These are phyloP conservation scores for Penicilliopsis zonata DNA, from an alignment of 495 filamentous ascomycete species.

Conservation along the genomic window DNA sequence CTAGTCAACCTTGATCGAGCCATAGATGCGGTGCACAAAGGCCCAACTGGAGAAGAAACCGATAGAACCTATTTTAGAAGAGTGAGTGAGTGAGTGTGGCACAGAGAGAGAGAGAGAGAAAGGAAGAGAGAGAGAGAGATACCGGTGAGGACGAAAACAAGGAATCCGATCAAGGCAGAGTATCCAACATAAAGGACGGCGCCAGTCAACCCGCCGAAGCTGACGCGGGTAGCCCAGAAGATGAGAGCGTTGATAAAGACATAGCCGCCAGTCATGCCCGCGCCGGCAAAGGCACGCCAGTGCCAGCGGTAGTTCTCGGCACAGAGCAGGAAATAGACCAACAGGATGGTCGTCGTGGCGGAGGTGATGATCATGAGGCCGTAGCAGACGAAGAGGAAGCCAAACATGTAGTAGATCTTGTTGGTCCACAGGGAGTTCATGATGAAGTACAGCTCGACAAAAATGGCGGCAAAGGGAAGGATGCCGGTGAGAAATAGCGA, in stretches of 20 bases:
- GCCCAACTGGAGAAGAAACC: slow-evolving; percentile 91
- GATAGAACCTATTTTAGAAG: slow-evolving; percentile 63
- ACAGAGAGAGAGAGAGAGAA: no score
- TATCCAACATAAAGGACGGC: slow-evolving; percentile 91
- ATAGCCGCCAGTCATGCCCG: slow-evolving; percentile 77
- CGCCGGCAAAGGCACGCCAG: slow-evolving; percentile 84
- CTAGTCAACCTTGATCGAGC: slow-evolving; percentile 92
- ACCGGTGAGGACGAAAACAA: slow-evolving; percentile 93
- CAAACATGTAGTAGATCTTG: slow-evolving; percentile 99
- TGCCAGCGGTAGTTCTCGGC: slow-evolving; percentile 98
- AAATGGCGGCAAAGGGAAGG: slow-evolving; percentile 90
- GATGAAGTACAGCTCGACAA: slow-evolving; percentile 96
- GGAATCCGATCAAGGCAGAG: slow-evolving; percentile 72
- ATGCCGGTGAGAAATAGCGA: slow-evolving; percentile 84
- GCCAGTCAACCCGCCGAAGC: slow-evolving; percentile 70
- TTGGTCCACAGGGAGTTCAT: slow-evolving; percentile 96
- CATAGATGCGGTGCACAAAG: slow-evolving; percentile 87
- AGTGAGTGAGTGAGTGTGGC: slow-evolving; percentile 12
- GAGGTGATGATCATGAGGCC: slow-evolving; percentile 95
- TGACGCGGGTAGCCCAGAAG: slow-evolving; percentile 78
- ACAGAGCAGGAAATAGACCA: slow-evolving; percentile 91
- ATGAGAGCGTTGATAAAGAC: slow-evolving; percentile 81
- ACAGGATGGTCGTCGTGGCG: slow-evolving; percentile 79
- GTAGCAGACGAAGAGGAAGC: slow-evolving; percentile 95
- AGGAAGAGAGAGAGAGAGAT: slow-evolving; percentile 30